These are phyloP conservation scores for Boehmeria nivea DNA, from an alignment of 306 rosid genomes.

Conservation along the genomic window DNA sequence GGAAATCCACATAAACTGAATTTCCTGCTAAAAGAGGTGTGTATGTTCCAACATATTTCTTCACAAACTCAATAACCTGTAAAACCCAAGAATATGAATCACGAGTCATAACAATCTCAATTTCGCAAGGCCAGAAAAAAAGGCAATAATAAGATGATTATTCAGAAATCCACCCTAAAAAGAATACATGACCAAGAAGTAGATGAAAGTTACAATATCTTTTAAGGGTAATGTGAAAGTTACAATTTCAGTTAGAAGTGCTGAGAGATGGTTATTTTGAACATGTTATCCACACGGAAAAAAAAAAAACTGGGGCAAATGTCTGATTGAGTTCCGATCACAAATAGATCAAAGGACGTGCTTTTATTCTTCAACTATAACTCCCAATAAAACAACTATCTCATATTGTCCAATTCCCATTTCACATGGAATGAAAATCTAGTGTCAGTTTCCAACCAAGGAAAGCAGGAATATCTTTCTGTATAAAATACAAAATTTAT, in stretches of 20 bases:
- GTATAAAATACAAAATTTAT: no score
- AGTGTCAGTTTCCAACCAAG: no score
- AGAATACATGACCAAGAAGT: neutral
- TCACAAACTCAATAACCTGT: conserved; percentile 90
- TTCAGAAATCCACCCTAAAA: conserved; percentile 3
- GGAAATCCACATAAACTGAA: conserved; percentile 74
- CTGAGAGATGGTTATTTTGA: neutral
- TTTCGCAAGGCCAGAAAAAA: neutral
- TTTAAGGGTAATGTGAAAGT: no score
- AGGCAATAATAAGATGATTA: neutral
- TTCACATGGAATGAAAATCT: neutral
- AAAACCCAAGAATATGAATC: conserved; percentile 7
- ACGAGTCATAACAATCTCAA: neutral
- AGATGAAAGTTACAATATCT: neutral
- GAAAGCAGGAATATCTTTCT: neutral
- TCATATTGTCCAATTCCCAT: no score
- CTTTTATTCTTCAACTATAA: no score
- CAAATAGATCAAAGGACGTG: no score
- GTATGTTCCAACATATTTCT: conserved; percentile 49
- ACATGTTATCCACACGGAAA: neutral
- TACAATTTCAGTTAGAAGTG: no score
- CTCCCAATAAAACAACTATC: no score
- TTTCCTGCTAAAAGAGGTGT: conserved; percentile 85
- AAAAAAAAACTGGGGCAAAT: neutral
- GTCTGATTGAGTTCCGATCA: neutral